Conservation (phyloP, 108 stramenopile genomes). For the Cyclostephanos invisitatus region DNA sequence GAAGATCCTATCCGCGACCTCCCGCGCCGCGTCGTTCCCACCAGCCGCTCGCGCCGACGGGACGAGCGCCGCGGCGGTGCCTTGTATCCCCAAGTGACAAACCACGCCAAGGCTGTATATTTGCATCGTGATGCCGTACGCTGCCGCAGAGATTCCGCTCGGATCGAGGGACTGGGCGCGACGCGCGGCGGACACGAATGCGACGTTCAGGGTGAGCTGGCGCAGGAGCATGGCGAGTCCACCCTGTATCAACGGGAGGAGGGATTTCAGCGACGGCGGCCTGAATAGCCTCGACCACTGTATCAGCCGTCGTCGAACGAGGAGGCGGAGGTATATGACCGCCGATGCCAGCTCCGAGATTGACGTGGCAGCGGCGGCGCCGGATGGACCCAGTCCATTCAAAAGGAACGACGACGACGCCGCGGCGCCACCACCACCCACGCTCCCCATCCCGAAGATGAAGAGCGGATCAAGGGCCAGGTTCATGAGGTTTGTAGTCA, state of each 20-base stretch:
- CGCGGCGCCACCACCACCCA: neutral
- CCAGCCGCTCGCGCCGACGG: slow-evolving; percentile 56
- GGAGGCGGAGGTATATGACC: slow-evolving; percentile 58
- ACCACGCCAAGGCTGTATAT: slow-evolving; percentile 74
- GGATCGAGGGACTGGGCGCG: slow-evolving; percentile 77
- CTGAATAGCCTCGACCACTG: slow-evolving; percentile 47
- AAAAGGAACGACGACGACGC: slow-evolving; percentile 3
- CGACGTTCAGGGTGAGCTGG: slow-evolving; percentile 70
- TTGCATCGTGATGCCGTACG: slow-evolving; percentile 85
- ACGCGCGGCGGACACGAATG: slow-evolving; percentile 69
- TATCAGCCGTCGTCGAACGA: slow-evolving; percentile 40
- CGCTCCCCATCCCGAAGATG: slow-evolving; percentile 48
- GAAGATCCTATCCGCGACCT: slow-evolving; percentile 75
- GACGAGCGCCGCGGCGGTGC: slow-evolving; percentile 70
- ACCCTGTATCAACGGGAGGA: slow-evolving; percentile 69
- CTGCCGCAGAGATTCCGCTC: slow-evolving; percentile 75
- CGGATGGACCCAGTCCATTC: slow-evolving; percentile 62
- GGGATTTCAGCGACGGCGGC: slow-evolving; percentile 49
- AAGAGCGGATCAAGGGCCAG: slow-evolving; percentile 75
- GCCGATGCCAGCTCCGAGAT: slow-evolving; percentile 60
- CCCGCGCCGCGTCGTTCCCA: slow-evolving; percentile 57
- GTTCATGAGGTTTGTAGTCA: slow-evolving; percentile 73
- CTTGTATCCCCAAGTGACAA: slow-evolving; percentile 67
- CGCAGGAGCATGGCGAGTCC: slow-evolving; percentile 72
- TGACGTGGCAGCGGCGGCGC: slow-evolving; percentile 79